Conservation (phyloP, 257 asterid species). For the Nicotiana paniculata region DNA sequence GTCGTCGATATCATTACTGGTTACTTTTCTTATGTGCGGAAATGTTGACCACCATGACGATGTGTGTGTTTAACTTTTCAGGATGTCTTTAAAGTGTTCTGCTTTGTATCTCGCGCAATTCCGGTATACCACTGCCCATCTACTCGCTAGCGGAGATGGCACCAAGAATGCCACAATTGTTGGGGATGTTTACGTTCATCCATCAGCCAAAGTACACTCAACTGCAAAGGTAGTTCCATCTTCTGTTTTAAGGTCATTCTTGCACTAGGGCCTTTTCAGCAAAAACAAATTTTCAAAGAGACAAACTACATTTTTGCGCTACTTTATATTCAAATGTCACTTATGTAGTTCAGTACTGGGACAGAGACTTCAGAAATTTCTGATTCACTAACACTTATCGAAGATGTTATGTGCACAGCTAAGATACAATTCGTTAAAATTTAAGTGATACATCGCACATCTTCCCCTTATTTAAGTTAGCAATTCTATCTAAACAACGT, state of each 20-base stretch:
- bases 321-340: background rate
- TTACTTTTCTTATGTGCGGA: constrained; percentile 3
- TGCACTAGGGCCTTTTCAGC: too few relatives aligned
- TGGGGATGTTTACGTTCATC: constrained; percentile 41
- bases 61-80: constrained; percentile 21
- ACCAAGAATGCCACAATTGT: constrained; percentile 21
- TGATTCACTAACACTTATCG: background rate
- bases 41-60: constrained; percentile 9
- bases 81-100: constrained; percentile 60
- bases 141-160: constrained; percentile 33
- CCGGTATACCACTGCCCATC: constrained; percentile 25
- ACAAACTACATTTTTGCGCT: background rate
- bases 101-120: constrained; percentile 36
- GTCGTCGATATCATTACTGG: background rate
- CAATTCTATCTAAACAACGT: background rate
- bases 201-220: constrained; percentile 87
- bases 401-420: background rate
- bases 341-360: background rate
- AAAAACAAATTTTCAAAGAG: too few relatives aligned
- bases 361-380: background rate
- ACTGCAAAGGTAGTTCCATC: constrained; percentile 57
- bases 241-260: background rate
- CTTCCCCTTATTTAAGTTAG: background rate
- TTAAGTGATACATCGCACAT: background rate
- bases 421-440: background rate